These are phyloP conservation scores for Nicotiana benthamiana DNA, from an alignment of 257 asterid genomes.

Conservation along the genomic window DNA sequence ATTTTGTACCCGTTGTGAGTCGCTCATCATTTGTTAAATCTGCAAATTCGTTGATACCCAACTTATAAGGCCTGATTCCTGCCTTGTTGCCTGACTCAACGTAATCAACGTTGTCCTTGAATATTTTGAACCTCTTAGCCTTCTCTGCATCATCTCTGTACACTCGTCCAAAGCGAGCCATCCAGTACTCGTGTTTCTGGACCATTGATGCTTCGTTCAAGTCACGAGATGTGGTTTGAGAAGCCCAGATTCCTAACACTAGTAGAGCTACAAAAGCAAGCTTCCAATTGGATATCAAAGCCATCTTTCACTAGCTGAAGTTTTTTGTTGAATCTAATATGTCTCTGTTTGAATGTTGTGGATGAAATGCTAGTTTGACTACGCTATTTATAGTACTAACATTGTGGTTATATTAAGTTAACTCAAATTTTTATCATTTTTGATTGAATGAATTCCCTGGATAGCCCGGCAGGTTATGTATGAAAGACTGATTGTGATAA, in stretches of 20 bases:
- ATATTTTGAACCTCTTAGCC: slow-evolving; percentile 26
- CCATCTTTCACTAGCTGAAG: slow-evolving; percentile 13
- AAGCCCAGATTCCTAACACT: slow-evolving; percentile 19
- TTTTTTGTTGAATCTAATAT: neutral
- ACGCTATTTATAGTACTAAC: neutral
- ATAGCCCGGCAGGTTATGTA: neutral
- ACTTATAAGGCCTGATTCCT: slow-evolving; percentile 15
- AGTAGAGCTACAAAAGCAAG: slow-evolving; percentile 12
- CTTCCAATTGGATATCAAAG: slow-evolving; percentile 9
- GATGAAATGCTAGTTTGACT: neutral
- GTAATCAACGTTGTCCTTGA: slow-evolving; percentile 26
- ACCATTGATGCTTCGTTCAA: slow-evolving; percentile 20
- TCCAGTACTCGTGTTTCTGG: slow-evolving; percentile 33
- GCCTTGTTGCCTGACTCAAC: slow-evolving; percentile 28
- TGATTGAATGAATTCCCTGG: neutral
- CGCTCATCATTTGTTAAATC: slow-evolving; percentile 33
- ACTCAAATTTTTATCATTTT: neutral
- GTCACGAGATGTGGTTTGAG: slow-evolving; percentile 19
- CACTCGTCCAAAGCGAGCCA: slow-evolving; percentile 24
- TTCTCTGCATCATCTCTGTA: slow-evolving; percentile 35
- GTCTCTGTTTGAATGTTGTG: neutral
- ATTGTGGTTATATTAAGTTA: neutral
- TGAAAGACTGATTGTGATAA: neutral
- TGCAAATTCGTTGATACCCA: slow-evolving; percentile 33
- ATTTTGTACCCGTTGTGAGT: slow-evolving; percentile 25